Evolutionary conservation across 257 asterid species (phyloP), one percentile per base, ranked within the genome.

Genomic region (Plectranthus barbatus): DNA sequence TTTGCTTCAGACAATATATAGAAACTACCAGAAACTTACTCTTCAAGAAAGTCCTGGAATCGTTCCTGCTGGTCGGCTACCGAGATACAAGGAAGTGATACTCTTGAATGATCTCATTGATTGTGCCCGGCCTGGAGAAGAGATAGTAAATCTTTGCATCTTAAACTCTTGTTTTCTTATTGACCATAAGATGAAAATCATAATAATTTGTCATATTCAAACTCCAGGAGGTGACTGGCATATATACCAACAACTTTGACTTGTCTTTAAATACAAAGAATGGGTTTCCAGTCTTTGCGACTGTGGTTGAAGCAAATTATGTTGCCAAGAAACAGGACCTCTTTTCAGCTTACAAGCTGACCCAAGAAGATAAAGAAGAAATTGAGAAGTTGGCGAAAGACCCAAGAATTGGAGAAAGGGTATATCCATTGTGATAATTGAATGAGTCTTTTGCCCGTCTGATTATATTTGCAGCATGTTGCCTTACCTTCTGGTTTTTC

Each of bases 31-130:
- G 86, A 93, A 90, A 74, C 90, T 93, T 64, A 85, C 97, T 41
- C 95, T 93, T 60, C 99, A 93, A 77, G 99, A 93, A 77, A 90
- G 97, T 79, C 99, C 99, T 9, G 97, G 96, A 76, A 90, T 87
- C 74, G 96, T 93, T 71, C 99, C 97, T 72, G 96, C 97, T 66
- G 99, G 99, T 50, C 92, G 99, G 58, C 95, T 93, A 66, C 99
- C 99, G 34, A 83, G 99, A 84, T 85, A 83, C 88, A 93, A 93
- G 87, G 99, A 93, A 93, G 95, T 93, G 61, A 92, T 93, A 73
- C 74, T 93, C 66, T 76, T 93, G 90, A 93, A 93, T 82, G 99
- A 93, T 80, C 95, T 90, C 72, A 93, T 93, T 68, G 97, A 93
- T 73, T 90, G 96, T 77, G 97, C 99, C 46, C 88, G 96, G 8